Evolutionary conservation across 768 basidiomycete species (phyloP).

Genomic region (Tricholomella constricta): DNA sequence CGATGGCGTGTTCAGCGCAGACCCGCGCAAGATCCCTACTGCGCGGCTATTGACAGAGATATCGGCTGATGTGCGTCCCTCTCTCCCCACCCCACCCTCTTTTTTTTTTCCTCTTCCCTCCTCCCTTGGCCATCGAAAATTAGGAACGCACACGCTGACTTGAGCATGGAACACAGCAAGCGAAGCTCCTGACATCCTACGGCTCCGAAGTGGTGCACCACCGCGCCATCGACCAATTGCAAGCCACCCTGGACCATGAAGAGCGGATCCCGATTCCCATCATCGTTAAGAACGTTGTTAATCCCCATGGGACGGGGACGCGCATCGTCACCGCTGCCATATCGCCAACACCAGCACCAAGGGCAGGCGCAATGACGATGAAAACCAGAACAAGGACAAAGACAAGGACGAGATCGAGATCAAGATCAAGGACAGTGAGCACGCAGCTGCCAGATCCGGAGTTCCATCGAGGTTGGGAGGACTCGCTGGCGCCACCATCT

Average conservation of each 20-base stretch:
- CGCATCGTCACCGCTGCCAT: neutral
- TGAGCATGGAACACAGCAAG: no score
- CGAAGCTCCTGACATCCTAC: conserved; percentile 12
- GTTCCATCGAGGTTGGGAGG: no score
- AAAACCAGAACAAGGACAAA: neutral
- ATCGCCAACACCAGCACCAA: neutral
- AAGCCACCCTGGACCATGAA: neutral
- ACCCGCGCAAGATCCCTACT: conserved; percentile 6
- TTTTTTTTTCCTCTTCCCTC: no score
- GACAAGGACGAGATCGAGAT: no score
- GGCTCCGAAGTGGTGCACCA: conserved; percentile 12
- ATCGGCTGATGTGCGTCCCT: neutral
- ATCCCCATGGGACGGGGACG: conserved; percentile 6
- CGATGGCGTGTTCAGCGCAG: conserved; percentile 11
- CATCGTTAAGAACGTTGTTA: conserved; percentile 9
- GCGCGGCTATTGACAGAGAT: conserved; percentile 8
- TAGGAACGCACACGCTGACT: no score
- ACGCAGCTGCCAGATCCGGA: no score
- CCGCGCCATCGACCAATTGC: conserved; percentile 12
- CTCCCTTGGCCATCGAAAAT: no score
- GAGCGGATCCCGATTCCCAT: no score
- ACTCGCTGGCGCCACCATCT: no score
- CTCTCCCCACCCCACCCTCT: neutral
- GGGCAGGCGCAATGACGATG: neutral
- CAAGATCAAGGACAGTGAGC: no score